Evolutionary conservation across 2,329 filamentous ascomycete species (phyloP).

Genomic region (Acrocalymma vagum): DNA sequence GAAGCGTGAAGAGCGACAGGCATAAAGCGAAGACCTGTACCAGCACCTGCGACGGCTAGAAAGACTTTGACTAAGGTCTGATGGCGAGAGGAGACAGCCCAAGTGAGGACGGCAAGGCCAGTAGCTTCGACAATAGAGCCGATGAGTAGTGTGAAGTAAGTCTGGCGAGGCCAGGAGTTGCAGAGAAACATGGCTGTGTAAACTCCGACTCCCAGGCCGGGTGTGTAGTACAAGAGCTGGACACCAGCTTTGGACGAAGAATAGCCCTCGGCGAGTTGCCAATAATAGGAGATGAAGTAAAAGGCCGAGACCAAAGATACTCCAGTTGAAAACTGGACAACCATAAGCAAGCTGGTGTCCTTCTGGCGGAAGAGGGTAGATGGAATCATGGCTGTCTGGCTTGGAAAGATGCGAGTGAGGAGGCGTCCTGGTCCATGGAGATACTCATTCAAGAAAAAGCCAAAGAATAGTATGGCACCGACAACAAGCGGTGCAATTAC

Average conservation of each 20-base stretch:
- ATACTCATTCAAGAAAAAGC: slow-evolving; percentile 63
- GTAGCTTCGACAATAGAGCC: slow-evolving; percentile 61
- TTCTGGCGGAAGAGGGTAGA: slow-evolving; percentile 65
- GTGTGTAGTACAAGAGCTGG: slow-evolving; percentile 70
- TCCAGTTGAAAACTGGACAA: slow-evolving; percentile 68
- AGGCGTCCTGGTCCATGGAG: slow-evolving; percentile 60
- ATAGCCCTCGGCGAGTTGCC: slow-evolving; percentile 67
- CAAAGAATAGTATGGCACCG: slow-evolving; percentile 56
- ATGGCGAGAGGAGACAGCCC: slow-evolving; percentile 62
- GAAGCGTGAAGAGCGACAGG: slow-evolving; percentile 69
- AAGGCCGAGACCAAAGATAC: slow-evolving; percentile 65
- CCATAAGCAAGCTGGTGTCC: slow-evolving; percentile 69
- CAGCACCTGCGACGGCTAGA: slow-evolving; percentile 70
- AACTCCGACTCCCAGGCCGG: slow-evolving; percentile 68
- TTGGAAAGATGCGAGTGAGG: slow-evolving; percentile 59
- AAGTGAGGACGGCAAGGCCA: slow-evolving; percentile 67
- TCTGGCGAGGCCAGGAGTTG: slow-evolving; percentile 69
- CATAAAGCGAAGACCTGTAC: slow-evolving; percentile 72
- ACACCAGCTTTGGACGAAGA: slow-evolving; percentile 49
- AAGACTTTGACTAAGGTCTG: slow-evolving; percentile 67
- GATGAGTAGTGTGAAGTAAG: slow-evolving; percentile 64
- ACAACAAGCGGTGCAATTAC: slow-evolving; percentile 64
- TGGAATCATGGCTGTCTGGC: slow-evolving; percentile 70
- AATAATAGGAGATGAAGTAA: slow-evolving; percentile 76
- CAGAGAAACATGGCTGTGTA: slow-evolving; percentile 67